phyloP scores from a whole-genome alignment of 768 basidiomycete species.

The Lactarius sanguifluus region DNA sequence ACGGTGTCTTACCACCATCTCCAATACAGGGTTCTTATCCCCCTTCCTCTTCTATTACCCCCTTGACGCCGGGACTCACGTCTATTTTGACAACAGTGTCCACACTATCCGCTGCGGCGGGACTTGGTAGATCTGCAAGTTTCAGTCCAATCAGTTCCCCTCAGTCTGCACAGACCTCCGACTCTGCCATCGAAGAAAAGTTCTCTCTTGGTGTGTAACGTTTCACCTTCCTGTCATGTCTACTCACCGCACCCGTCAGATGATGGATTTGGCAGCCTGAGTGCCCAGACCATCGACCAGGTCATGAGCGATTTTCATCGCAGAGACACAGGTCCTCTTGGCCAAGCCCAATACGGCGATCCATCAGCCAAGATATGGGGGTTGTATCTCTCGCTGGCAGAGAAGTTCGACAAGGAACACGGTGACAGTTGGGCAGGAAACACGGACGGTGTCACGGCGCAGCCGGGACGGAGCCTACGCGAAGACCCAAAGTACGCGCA shows the following conservation, averaged over 20 bases:
- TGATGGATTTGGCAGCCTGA: neutral
- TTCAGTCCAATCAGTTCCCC: neutral
- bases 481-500: no score
- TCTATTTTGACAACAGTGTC: neutral
- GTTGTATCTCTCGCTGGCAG: conserved; percentile 20
- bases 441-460: no score
- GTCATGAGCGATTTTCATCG: neutral
- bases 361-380: conserved; percentile 25
- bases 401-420: conserved; percentile 24
- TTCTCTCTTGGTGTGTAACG: neutral
- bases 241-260: conserved; percentile 5
- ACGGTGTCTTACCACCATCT: neutral
- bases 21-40: conserved; percentile 1
- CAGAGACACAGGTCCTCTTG: conserved; percentile 2
- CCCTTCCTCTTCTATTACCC: neutral
- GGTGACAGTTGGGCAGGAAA: conserved; percentile 28
- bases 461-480: no score
- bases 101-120: neutral
- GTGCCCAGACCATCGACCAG: neutral
- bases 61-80: neutral
- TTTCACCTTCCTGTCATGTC: neutral
- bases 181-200: conserved; percentile 12
- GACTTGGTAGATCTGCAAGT: neutral
- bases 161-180: neutral
- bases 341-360: conserved; percentile 3